Percentiles rank a stretch among this genome's conserved stretches.
These are phyloP conservation scores for Lithospermum erythrorhizon DNA, from an alignment of 257 asterid genomes.

Conservation along the genomic window DNA sequence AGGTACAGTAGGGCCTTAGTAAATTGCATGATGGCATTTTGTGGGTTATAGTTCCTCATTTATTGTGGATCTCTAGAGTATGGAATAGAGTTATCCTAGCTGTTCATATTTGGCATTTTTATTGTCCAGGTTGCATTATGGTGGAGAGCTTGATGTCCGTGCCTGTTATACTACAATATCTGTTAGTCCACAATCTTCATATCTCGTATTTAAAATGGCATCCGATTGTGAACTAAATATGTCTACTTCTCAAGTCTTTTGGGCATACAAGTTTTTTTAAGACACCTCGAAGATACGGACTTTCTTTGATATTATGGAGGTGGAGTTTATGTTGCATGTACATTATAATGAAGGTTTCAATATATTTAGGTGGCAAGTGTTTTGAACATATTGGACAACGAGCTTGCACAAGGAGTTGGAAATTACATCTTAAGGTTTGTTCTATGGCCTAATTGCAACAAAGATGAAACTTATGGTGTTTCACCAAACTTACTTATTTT, in stretches of 20 bases:
- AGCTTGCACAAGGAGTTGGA: conserved; percentile 60
- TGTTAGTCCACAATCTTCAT: conserved; percentile 32
- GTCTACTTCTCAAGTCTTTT: too few relatives aligned
- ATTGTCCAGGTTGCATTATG: conserved; percentile 82
- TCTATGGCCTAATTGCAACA: conserved; percentile 1
- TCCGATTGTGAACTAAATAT: too few relatives aligned
- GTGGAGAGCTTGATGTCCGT: conserved; percentile 95
- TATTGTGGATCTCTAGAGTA: not conserved
- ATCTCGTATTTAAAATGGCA: too few relatives aligned
- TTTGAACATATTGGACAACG: conserved; percentile 71
- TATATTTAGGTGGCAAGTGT: conserved; percentile 60
- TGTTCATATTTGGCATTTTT: not conserved
- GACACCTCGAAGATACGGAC: not conserved
- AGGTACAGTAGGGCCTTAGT: conserved; percentile 24
- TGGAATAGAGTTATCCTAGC: too few relatives aligned
- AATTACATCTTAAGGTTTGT: conserved; percentile 74
- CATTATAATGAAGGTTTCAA: not conserved
- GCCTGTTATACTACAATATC: conserved; percentile 97
- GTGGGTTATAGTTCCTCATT: too few relatives aligned
- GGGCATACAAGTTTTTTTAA: too few relatives aligned
- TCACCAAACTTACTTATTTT: too few relatives aligned
- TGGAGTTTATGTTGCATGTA: not conserved
- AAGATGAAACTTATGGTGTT: not conserved
- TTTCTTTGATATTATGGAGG: not conserved
- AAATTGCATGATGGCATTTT: too few relatives aligned